Base-by-base conservation (phyloP, 148 eudicot genomes). In the Chenopodium album region DNA sequence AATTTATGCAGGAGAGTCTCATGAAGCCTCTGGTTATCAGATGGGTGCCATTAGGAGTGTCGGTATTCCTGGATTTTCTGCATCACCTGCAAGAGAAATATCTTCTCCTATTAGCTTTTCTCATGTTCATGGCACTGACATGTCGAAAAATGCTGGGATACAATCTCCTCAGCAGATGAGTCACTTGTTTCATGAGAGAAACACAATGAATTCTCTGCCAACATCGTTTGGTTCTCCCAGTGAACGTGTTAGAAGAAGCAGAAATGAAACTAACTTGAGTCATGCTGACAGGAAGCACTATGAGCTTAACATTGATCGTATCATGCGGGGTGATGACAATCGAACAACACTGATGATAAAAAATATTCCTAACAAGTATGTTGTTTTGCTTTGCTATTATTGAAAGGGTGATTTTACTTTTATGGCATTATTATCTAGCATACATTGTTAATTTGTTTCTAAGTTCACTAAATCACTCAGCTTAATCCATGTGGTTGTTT, bases 291-390 rank as follows among this genome's bases (percentile, higher is more conserved):
- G 87, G 89, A 88, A 89, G 80, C 89, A 91, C 77, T 92, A 87
- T 87, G 97, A 92, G 87, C 97, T 92, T 71, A 91, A 92, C 75
- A 82, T 91, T 84, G 91, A 92, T 31, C 90, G 94, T 56, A 91
- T 92, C 78, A 79, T 88, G 84, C 82, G 88, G 60, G 90, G 92
- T 81, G 94, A 91, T 70, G 94, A 92, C 78, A 78, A 22, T 50
- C 89, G 94, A 50, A 91, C 97, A 23, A 92, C 94, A 41, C 81
- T 92, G 80, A 92, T 92, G 94, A 89, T 92, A 41, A 92, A 91
- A 83, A 92, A 92, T 73, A 92, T 92, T 80, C 97, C 97, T 52
- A 92, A 92, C 89, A 92, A 92, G 97, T 92, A 90, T 64, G 87
- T 87, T 11, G 50, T 73, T 19, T 48, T 63, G 65, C 83, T n/a